phyloP scores from a whole-genome alignment of 1,284 basidiomycete species.

The Ustilago crameri region DNA sequence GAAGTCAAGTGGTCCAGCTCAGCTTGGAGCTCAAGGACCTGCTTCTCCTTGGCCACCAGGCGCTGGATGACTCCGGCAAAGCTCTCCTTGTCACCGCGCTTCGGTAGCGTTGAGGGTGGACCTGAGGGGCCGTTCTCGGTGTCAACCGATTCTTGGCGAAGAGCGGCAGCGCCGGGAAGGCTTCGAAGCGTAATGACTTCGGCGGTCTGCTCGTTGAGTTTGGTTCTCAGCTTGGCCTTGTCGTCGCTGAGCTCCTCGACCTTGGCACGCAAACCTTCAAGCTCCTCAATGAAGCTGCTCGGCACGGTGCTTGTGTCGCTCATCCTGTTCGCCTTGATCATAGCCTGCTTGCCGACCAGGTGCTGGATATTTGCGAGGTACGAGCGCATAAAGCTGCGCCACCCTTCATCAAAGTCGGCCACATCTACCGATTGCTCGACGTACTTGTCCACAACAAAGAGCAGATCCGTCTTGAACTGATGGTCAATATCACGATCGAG shows the following conservation, averaged over 20 bases:
- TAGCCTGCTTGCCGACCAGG: conserved; percentile 76
- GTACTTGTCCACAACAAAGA: conserved; percentile 77
- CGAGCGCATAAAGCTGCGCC: conserved; percentile 75
- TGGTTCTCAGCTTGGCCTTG: conserved; percentile 73
- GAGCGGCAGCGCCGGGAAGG: conserved; percentile 66
- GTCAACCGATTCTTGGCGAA: conserved; percentile 23
- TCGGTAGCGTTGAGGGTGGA: conserved; percentile 31
- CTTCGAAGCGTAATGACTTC: conserved; percentile 77
- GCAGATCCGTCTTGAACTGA: conserved; percentile 75
- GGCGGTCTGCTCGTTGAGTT: conserved; percentile 75
- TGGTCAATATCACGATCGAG: conserved; percentile 75
- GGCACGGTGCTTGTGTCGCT: conserved; percentile 71
- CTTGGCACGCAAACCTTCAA: conserved; percentile 74
- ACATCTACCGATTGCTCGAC: conserved; percentile 74
- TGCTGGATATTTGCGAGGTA: conserved; percentile 76
- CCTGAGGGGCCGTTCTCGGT: conserved; percentile 10
- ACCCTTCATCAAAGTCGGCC: conserved; percentile 77
- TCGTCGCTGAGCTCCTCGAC: conserved; percentile 77
- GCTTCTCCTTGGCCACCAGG: conserved; percentile 83
- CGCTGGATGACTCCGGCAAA: conserved; percentile 83
- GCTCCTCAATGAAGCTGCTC: conserved; percentile 74
- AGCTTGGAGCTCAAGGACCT: conserved; percentile 78
- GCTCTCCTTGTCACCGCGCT: conserved; percentile 69
- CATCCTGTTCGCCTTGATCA: conserved; percentile 71
- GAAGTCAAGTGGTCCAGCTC: conserved; percentile 74